These are phyloP conservation scores for Venturia carpophila DNA, from an alignment of 2,329 filamentous ascomycete species.

Conservation along the genomic window DNA sequence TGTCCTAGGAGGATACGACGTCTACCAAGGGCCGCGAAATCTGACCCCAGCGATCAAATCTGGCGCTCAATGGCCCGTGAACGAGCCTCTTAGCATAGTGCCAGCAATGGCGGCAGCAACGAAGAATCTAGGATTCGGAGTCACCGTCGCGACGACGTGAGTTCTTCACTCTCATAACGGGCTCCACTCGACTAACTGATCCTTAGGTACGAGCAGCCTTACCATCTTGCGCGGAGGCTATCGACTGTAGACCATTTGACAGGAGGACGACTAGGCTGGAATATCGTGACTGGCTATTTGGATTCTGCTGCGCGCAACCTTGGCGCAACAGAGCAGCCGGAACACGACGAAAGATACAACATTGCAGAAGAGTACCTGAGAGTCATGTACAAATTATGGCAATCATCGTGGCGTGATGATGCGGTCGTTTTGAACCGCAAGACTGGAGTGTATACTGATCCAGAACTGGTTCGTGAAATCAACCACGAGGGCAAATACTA, in stretches of 20 bases:
- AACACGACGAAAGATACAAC: constrained; percentile 59
- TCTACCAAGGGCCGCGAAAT: constrained; percentile 55
- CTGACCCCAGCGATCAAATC: constrained; percentile 53
- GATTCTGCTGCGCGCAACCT: constrained; percentile 59
- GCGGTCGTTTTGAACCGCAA: constrained; percentile 54
- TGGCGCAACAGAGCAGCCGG: constrained; percentile 47
- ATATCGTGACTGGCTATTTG: constrained; percentile 59
- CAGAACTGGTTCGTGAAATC: constrained; percentile 53
- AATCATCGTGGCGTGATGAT: constrained; percentile 60
- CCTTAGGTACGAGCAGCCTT: constrained; percentile 49
- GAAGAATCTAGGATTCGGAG: constrained; percentile 58
- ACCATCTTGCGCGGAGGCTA: constrained; percentile 56
- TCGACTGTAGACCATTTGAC: constrained; percentile 61
- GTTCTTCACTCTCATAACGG: not conserved
- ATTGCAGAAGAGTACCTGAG: constrained; percentile 57
- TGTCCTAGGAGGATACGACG: constrained; percentile 61
- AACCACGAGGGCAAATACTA: constrained; percentile 59
- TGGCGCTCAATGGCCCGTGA: constrained; percentile 64
- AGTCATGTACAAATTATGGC: constrained; percentile 59
- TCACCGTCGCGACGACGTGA: constrained; percentile 61
- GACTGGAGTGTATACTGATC: constrained; percentile 52
- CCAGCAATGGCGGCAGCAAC: constrained; percentile 62
- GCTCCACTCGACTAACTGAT: not conserved
- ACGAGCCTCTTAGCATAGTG: constrained; percentile 56
- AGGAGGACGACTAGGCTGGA: constrained; percentile 42